Conservation (phyloP, 345 rosid species). For the Eucalyptus paniculata region DNA sequence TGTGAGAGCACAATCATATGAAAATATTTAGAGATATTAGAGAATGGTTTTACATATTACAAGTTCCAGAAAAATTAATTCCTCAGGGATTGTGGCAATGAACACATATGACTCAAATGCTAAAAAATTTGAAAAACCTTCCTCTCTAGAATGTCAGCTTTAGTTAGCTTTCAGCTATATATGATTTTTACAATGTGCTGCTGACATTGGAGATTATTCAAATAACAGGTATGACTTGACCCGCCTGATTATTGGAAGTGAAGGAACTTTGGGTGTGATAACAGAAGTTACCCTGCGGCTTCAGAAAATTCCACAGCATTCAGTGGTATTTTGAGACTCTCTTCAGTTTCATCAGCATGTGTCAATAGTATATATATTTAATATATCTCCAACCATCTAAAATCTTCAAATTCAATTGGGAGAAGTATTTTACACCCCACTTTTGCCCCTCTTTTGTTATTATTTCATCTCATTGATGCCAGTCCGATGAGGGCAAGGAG, state of each 20-base stretch:
- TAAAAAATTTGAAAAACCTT: neutral
- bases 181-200: neutral
- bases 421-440: neutral
- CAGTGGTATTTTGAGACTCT: conserved; percentile 45
- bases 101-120: neutral
- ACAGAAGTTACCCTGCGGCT: conserved; percentile 85
- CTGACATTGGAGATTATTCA: neutral
- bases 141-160: neutral
- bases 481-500: neutral
- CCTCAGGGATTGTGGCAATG: neutral
- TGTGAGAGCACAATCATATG: neutral
- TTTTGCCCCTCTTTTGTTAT: neutral
- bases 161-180: neutral
- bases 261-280: conserved; percentile 85
- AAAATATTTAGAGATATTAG: neutral
- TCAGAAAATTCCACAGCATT: conserved; percentile 83
- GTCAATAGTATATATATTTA: neutral
- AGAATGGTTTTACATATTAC: neutral
- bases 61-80: neutral
- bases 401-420: neutral
- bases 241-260: conserved; percentile 85
- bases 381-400: neutral
- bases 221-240: conserved; percentile 73
- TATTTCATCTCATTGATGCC: neutral
- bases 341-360: neutral